Evolutionary conservation across 768 basidiomycete genomes (phyloP), one percentile per base, ranked within the genome.

Genomic region (Tulasnella sp.): DNA sequence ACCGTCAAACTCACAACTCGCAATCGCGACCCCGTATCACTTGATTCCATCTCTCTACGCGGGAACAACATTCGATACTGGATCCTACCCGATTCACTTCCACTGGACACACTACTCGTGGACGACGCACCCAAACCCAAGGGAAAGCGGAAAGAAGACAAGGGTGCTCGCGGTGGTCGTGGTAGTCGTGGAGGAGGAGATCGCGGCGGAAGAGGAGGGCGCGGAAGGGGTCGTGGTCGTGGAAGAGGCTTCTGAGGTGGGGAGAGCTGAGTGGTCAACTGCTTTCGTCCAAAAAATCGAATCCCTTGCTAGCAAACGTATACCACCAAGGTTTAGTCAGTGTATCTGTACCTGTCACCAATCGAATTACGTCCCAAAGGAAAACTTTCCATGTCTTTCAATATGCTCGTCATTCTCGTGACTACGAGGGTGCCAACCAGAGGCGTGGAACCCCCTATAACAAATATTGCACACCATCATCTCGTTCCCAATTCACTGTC

Each of bases 71-170:
- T 99, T 81, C 91, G 97, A 72, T 98, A 98, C 85, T 97, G 94
- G 82, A 90, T 97, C 76, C 91, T 99, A n/a, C 97, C 97, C 11
- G 97, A 99, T 82, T 96, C 96, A 0, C 86, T 99, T 9, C 97
- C 97, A 0, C 86, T 99, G 77, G 97, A 99, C 82, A 98, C 97
- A 29, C 88, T 99, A 8, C 89, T 99, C 9, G 96, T 99, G 36
- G 97, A 99, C 82, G 97, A 99, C 81, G 93, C 96, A 17, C 97
- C 97, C 5, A 96, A 97, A 84, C 96, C 97, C 22, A 97, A 97
- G 83, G 91, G 88, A 67, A 58, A 58, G 29, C 88, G 91, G 83
- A 96, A 93, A 85, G 97, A 97, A 87, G 78, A 76, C 31, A 74
- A 79, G 37, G 86, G 92, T 12, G 90, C 89, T 17, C 81, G 85